Conservation (phyloP, 768 basidiomycete genomes). For the Jaapia argillacea region DNA sequence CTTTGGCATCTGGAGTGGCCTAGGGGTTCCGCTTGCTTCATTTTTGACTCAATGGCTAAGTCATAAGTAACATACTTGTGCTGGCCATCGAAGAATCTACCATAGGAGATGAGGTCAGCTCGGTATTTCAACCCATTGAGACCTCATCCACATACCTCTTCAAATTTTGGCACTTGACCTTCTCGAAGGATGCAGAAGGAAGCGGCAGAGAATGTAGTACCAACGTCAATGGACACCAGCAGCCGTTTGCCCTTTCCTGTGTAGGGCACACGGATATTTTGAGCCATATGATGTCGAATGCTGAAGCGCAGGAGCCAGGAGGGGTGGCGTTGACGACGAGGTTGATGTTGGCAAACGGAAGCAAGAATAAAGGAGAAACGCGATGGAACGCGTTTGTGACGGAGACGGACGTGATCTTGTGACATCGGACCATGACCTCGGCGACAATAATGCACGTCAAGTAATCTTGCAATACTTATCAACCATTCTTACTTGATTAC, state of each 20-base stretch:
- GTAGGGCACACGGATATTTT: not conserved
- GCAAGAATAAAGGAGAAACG: no score
- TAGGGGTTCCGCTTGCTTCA: not conserved
- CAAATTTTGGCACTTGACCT: conserved; percentile 11
- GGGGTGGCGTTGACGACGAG: no score
- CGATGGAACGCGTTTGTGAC: not conserved
- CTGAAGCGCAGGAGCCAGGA: no score
- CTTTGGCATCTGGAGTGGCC: conserved; percentile 14
- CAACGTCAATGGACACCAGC: conserved; percentile 11
- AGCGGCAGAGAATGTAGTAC: conserved; percentile 10
- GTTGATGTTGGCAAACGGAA: no score
- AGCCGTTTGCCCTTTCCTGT: not conserved
- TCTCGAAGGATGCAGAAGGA: conserved; percentile 10
- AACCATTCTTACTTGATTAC: no score
- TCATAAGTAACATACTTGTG: conserved; percentile 5
- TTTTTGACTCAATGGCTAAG: not conserved
- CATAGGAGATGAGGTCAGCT: not conserved
- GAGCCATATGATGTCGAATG: no score
- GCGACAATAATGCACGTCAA: no score
- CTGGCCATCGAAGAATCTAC: conserved; percentile 11
- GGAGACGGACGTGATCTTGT: no score
- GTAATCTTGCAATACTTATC: no score
- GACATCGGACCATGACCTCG: no score
- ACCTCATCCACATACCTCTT: conserved; percentile 6
- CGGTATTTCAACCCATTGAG: not conserved